phyloP scores from a whole-genome alignment of 2,329 filamentous ascomycete species.

The Neonectria coccinea region DNA sequence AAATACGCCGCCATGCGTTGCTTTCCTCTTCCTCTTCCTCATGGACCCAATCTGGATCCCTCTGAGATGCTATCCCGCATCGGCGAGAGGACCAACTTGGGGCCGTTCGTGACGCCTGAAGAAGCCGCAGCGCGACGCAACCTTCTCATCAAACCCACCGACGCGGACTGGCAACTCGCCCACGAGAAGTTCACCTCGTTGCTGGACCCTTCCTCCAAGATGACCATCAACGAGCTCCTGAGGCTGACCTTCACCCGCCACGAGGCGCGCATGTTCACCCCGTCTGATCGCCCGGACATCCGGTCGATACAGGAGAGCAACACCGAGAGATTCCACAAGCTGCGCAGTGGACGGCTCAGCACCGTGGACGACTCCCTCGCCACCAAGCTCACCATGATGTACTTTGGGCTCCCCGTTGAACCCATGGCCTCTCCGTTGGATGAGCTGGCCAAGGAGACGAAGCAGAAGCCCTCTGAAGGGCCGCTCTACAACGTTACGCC shows the following conservation, averaged over 20 bases:
- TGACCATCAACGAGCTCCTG: conserved; percentile 49
- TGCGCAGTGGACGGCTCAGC: conserved; percentile 50
- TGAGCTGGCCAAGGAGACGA: conserved; percentile 36
- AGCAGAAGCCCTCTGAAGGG: not conserved
- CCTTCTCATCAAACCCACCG: conserved; percentile 40
- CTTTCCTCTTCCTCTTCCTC: not conserved
- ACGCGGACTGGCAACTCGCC: conserved; percentile 43
- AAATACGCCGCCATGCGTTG: not conserved
- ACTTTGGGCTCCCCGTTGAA: conserved; percentile 60
- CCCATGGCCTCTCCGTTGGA: conserved; percentile 47
- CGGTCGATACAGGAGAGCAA: conserved; percentile 49
- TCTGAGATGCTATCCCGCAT: not conserved
- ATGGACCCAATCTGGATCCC: not conserved
- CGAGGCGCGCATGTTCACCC: conserved; percentile 50
- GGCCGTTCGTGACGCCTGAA: conserved; percentile 8
- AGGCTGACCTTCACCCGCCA: conserved; percentile 49
- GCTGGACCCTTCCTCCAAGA: conserved; percentile 32
- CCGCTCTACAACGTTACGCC: conserved; percentile 23
- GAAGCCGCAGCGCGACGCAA: conserved; percentile 32
- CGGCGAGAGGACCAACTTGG: conserved; percentile 1
- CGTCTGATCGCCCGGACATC: conserved; percentile 45
- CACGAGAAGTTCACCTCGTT: conserved; percentile 47
- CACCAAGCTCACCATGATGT: conserved; percentile 60
- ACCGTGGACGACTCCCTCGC: conserved; percentile 45
- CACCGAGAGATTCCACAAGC: conserved; percentile 43